Conservation (phyloP, 2,329 filamentous ascomycete species). For the Tolypocladium amazonense region DNA sequence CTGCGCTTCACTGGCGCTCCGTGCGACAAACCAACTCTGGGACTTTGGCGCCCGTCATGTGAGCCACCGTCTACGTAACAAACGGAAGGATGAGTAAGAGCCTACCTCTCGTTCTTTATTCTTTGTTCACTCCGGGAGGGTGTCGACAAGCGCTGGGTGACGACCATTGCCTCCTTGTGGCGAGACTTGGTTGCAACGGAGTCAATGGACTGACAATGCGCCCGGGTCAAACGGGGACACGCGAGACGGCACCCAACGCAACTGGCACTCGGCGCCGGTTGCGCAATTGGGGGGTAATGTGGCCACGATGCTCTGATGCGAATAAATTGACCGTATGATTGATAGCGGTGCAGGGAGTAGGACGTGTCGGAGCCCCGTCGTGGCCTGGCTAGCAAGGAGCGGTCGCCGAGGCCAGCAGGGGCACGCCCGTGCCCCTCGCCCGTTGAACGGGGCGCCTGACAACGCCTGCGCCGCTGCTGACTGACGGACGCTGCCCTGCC, state of each 20-base stretch:
- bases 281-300: neutral
- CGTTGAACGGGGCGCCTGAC: neutral
- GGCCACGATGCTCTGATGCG: neutral
- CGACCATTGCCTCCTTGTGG: neutral
- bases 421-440: neutral
- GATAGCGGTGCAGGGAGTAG: neutral
- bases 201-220: neutral
- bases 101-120: neutral
- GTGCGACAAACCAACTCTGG: neutral
- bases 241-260: neutral
- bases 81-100: neutral
- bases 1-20: neutral
- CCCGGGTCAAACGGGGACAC: neutral
- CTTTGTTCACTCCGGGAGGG: neutral
- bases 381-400: neutral
- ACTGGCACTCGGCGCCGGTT: neutral
- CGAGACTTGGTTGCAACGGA: neutral
- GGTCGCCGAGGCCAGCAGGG: neutral
- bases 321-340: neutral
- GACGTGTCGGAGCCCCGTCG: neutral
- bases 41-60: constrained; percentile 3
- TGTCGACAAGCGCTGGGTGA: neutral
- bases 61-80: constrained; percentile 1
- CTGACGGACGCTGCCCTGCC: neutral
- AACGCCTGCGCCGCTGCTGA: neutral